Evolutionary conservation across 768 basidiomycete genomes (phyloP).

Genomic region (Kondoa subrosea): DNA sequence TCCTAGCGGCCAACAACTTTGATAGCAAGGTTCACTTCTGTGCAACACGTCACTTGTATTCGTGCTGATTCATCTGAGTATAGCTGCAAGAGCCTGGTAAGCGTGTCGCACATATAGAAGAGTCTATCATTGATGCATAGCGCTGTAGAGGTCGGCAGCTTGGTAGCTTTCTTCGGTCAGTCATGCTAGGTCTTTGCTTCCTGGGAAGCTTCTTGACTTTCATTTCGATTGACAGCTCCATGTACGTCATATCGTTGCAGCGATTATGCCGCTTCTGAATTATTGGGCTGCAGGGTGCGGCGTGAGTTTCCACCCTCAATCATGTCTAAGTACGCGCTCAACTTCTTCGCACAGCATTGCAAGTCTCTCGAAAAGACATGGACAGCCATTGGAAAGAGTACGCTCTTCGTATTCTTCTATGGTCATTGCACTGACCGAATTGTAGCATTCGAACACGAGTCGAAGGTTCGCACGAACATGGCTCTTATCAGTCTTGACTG

Average conservation of each 20-base stretch:
- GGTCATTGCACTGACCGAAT: background rate
- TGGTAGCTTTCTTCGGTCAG: conserved; percentile 36
- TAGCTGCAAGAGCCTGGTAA: too few relatives aligned
- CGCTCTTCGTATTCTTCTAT: conserved; percentile 28
- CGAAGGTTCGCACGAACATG: conserved; percentile 44
- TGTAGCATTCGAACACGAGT: conserved; percentile 42
- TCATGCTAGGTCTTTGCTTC: too few relatives aligned
- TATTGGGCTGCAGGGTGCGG: background rate
- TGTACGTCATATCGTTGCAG: background rate
- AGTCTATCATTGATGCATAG: conserved; percentile 36
- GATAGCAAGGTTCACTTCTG: too few relatives aligned
- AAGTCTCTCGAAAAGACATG: background rate
- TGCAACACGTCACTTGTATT: too few relatives aligned
- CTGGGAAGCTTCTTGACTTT: background rate
- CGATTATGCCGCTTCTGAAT: background rate
- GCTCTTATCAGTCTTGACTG: conserved; percentile 51
- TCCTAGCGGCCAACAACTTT: conserved; percentile 54
- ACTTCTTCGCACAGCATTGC: conserved; percentile 10
- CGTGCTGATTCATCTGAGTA: too few relatives aligned
- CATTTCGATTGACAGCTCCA: background rate
- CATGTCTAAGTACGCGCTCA: conserved; percentile 4
- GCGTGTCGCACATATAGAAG: conserved; percentile 45
- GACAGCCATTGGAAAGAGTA: background rate
- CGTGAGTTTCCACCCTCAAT: background rate
- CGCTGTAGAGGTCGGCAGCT: conserved; percentile 42